phyloP scores from a whole-genome alignment of 495 filamentous ascomycete species.

The Penicillium ochrochloron region DNA sequence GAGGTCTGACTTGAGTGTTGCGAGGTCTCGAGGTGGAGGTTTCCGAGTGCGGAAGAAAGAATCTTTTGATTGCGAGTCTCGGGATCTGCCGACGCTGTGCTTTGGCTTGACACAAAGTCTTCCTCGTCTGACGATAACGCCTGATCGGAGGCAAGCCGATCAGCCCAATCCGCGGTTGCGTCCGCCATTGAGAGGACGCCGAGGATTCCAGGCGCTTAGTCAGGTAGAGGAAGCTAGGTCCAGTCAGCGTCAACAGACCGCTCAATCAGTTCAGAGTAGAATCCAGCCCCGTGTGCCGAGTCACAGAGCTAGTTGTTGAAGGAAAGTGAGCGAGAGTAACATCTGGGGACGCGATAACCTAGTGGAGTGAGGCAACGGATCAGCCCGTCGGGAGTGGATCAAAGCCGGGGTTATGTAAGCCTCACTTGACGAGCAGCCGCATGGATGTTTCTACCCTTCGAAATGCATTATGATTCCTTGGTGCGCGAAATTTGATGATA shows the following conservation, averaged over 20 bases:
- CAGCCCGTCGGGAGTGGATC: constrained; percentile 12
- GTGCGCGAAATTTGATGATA: not conserved
- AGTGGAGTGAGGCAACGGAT: constrained; percentile 26
- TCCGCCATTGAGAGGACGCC: constrained; percentile 22
- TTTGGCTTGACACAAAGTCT: constrained; percentile 40
- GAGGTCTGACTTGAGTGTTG: constrained; percentile 13
- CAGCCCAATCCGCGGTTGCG: constrained; percentile 27
- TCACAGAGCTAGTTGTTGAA: not conserved
- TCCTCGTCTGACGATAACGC: constrained; percentile 43
- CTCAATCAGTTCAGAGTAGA: not conserved
- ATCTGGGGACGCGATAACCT: constrained; percentile 28
- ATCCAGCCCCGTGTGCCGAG: not conserved
- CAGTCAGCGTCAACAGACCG: not conserved
- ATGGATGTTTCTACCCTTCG: not conserved
- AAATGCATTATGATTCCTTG: too few species aligned
- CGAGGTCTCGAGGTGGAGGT: constrained; percentile 38
- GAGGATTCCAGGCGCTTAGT: constrained; percentile 8
- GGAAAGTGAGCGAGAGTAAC: constrained; percentile 9
- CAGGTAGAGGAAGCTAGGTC: not conserved
- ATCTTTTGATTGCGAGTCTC: constrained; percentile 15
- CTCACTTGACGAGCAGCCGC: not conserved
- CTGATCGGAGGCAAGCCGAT: constrained; percentile 34
- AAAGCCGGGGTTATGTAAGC: constrained; percentile 18
- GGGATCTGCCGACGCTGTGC: constrained; percentile 32
- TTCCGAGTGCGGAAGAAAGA: constrained; percentile 30